Conservation (phyloP, 208 protist genomes). For the Balamuthia mandrillaris region DNA sequence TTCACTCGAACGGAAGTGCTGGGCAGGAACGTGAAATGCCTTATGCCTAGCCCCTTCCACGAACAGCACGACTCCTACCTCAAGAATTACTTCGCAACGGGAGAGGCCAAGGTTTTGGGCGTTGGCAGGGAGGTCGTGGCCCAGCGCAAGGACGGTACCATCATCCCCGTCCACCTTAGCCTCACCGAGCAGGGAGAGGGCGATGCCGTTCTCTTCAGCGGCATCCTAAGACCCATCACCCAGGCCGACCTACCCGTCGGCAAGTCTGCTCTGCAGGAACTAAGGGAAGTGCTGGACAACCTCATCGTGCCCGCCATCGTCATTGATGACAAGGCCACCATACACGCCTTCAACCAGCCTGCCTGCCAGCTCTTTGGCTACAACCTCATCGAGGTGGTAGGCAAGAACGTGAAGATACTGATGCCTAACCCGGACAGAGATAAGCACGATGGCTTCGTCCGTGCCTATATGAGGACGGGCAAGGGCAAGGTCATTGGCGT, state of each 20-base stretch:
- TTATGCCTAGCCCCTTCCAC: constrained; percentile 28
- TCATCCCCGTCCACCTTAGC: background rate
- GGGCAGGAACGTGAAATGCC: constrained; percentile 14
- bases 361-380: constrained; percentile 21
- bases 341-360: constrained; percentile 35
- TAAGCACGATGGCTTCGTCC: constrained; percentile 18
- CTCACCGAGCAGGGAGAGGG: constrained; percentile 4
- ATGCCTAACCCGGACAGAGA: constrained; percentile 38
- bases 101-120: constrained; percentile 12
- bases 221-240: too few relatives aligned
- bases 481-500: constrained; percentile 38
- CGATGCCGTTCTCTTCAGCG: background rate
- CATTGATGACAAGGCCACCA: constrained; percentile 37
- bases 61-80: constrained; percentile 23
- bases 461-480: constrained; percentile 7
- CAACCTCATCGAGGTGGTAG: constrained; percentile 36
- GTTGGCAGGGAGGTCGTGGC: background rate
- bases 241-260: too few relatives aligned
- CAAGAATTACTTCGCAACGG: background rate
- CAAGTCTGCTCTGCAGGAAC: too few relatives aligned
- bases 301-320: constrained; percentile 21
- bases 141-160: constrained; percentile 19
- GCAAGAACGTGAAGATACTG: constrained; percentile 42
- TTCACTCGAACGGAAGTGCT: background rate
- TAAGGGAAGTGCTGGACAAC: constrained; percentile 22